Evolutionary conservation across 805 yeast species (phyloP).

Genomic region (Alloascoidea hylecoeti): DNA sequence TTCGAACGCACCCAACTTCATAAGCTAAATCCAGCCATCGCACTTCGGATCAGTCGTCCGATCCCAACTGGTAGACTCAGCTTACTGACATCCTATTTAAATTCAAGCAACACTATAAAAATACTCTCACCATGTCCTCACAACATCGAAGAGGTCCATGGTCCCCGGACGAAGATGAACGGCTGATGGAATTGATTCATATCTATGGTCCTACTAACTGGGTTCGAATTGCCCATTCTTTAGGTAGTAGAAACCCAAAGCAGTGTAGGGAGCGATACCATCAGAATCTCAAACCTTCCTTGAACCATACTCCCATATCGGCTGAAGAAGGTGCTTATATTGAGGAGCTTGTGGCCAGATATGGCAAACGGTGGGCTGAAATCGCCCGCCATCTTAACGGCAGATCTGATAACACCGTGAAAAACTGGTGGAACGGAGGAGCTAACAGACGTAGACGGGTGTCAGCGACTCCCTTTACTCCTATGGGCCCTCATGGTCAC

Average conservation of each 20-base stretch:
- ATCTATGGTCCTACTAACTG: conserved; percentile 74
- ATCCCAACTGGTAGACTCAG: too few species aligned
- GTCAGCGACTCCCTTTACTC: conserved; percentile 14
- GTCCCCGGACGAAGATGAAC: conserved; percentile 76
- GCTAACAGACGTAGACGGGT: conserved; percentile 68
- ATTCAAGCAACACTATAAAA: too few species aligned
- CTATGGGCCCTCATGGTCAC: conserved; percentile 7
- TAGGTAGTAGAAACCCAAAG: conserved; percentile 74
- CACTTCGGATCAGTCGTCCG: too few species aligned
- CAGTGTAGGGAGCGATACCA: conserved; percentile 89
- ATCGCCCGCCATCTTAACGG: conserved; percentile 82
- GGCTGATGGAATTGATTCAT: conserved; percentile 52
- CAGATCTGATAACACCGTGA: conserved; percentile 80
- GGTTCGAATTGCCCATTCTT: conserved; percentile 68
- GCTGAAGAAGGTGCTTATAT: conserved; percentile 73
- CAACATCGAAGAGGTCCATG: conserved; percentile 65
- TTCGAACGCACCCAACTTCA: too few species aligned
- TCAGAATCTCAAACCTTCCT: conserved; percentile 76
- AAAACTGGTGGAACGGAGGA: conserved; percentile 96
- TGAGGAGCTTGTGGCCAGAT: conserved; percentile 61
- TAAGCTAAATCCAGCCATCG: too few species aligned
- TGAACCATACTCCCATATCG: conserved; percentile 72
- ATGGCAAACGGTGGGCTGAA: conserved; percentile 92
- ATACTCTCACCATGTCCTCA: conserved; percentile 4
- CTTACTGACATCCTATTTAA: too few species aligned